Base-by-base conservation (phyloP, 352 stramenopile species). In the Pythium sukuiense region DNA sequence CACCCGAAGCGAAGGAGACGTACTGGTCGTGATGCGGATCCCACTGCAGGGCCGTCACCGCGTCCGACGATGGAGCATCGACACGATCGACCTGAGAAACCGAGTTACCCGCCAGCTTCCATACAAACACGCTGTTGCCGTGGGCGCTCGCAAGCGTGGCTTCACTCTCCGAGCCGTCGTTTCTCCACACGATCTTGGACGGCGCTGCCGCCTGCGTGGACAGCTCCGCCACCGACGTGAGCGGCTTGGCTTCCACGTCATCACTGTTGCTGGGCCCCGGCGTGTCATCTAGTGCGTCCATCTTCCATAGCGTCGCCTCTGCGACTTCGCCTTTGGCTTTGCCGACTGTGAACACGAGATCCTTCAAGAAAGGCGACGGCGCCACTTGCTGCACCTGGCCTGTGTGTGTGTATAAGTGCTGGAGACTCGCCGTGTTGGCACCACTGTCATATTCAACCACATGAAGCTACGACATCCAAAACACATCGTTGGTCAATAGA, bases 1-100 rank as follows among this genome's bases (percentile, higher is more conserved):
- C 66, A 39, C 87, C 90, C 30, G 85, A 74, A 16, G 83, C 83
- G 46, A 82, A 89, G 3, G 85, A 80, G 20, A 96, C 35, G 50
- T 87, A 76, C 18, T 81, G 77, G 18, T 66, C 66, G 57, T 95
- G 77, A 58, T 97, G 91, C 54, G 91, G 91, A 30, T 97, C 88
- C 88, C 88, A 97, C 13, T 71, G 71, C 52, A 94, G 66, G 0
- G 78, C 72, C 0, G 61, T 74, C 2, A 88, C 65, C 6, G 67
- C 43, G 30, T 71, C 65, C 43, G 69, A 64, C 0, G 78, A 63
- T 1, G 57, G 70, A 29, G 86, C 66, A 14, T 79, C 81, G 39
- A 88, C 59, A n/a, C 89, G 80, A 55, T 88, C 69, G 56, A 81
- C 67, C 29, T 85, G 65, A 30, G 76, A 79, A 30, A 84, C 64